phyloP scores from a whole-genome alignment of 2,329 filamentous ascomycete genomes.

The Dothiorella sarmentorum region DNA sequence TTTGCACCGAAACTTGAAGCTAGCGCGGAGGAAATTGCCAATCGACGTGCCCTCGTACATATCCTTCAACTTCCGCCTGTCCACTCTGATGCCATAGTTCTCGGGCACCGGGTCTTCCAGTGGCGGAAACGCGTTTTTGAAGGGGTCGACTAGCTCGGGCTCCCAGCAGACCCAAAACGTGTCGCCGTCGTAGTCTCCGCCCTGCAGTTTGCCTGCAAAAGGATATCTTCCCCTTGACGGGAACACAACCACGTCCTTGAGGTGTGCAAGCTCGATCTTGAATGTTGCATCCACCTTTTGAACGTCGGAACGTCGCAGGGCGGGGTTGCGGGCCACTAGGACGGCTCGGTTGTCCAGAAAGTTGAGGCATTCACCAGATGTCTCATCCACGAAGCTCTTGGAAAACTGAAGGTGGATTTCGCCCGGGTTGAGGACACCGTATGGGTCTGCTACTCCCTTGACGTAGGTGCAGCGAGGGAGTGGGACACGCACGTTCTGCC shows the following conservation, averaged over 20 bases:
- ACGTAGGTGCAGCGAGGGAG: conserved; percentile 60
- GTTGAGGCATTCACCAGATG: conserved; percentile 52
- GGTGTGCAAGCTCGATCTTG: conserved; percentile 57
- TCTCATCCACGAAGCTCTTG: conserved; percentile 52
- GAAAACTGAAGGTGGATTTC: conserved; percentile 70
- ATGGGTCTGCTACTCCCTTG: conserved; percentile 67
- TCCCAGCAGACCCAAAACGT: conserved; percentile 78
- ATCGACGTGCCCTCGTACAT: conserved; percentile 37
- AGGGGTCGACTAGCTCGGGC: conserved; percentile 60
- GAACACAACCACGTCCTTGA: conserved; percentile 81
- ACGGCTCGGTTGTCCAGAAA: conserved; percentile 54
- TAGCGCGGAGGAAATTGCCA: conserved; percentile 49
- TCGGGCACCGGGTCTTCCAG: conserved; percentile 44
- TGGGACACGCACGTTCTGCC: conserved; percentile 57
- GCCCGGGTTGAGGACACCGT: conserved; percentile 56
- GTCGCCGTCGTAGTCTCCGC: conserved; percentile 80
- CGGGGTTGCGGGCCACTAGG: conserved; percentile 66
- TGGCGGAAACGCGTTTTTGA: conserved; percentile 58
- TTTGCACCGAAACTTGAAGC: conserved; percentile 58
- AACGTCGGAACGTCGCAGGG: conserved; percentile 68
- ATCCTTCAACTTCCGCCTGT: conserved; percentile 46
- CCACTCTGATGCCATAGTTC: conserved; percentile 50
- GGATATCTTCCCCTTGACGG: conserved; percentile 58
- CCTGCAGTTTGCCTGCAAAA: conserved; percentile 68
- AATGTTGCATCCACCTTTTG: conserved; percentile 56